Evolutionary conservation across 202 grass and related monocot species (phyloP).

Genomic region (Dendrocalamus latiflorus): DNA sequence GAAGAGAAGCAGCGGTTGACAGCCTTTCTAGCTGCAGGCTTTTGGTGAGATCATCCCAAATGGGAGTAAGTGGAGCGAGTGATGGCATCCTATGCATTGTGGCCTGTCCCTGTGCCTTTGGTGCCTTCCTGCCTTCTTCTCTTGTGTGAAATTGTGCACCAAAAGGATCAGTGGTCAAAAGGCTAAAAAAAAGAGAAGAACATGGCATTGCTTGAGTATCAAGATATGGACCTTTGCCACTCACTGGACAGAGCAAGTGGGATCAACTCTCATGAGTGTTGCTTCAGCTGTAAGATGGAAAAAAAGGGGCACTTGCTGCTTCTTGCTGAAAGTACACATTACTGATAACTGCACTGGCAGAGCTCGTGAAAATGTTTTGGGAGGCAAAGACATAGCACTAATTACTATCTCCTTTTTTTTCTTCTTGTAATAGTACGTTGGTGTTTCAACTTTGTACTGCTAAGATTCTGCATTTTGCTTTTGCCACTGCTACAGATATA

Average conservation of each 20-base stretch:
- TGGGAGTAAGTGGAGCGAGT: too few species aligned
- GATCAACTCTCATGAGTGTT: conserved; percentile 19
- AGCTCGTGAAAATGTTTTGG: not conserved
- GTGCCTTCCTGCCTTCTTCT: not conserved
- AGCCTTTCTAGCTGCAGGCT: conserved; percentile 24
- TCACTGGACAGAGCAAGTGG: not conserved
- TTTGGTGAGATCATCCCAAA: conserved; percentile 34
- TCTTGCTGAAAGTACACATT: conserved; percentile 23
- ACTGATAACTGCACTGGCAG: not conserved
- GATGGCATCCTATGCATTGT: conserved; percentile 34
- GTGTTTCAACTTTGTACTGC: not conserved
- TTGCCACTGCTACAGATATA: not conserved
- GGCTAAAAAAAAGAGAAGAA: not conserved
- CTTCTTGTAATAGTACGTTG: not conserved
- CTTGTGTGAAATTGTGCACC: not conserved
- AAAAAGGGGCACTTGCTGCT: not conserved
- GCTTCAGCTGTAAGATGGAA: conserved; percentile 23
- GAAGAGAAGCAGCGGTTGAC: not conserved
- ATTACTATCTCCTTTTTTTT: not conserved
- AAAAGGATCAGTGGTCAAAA: conserved; percentile 49
- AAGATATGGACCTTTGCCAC: conserved; percentile 35
- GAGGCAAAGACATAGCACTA: not conserved
- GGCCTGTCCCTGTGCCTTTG: too few species aligned
- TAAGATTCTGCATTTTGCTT: not conserved
- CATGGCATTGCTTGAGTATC: conserved; percentile 48